Conservation (phyloP, 495 filamentous ascomycete species). For the Parachaetomium inaequale region DNA sequence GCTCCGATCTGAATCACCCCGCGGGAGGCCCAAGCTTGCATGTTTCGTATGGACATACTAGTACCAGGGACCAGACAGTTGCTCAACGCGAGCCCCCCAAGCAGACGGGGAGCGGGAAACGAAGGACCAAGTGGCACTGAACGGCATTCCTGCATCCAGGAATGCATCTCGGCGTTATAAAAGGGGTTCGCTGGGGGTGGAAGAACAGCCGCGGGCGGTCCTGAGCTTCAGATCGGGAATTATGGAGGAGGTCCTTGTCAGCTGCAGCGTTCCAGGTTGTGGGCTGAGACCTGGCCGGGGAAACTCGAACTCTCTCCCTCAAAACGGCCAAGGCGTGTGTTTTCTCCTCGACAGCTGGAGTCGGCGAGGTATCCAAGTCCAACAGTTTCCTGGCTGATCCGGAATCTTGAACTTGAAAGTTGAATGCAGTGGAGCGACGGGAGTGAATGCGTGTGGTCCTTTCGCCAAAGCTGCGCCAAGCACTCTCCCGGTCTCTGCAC, state of each 20-base stretch:
- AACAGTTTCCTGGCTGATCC: not conserved
- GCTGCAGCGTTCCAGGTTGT: not conserved
- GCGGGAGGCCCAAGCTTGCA: not conserved
- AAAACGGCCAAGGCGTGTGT: not conserved
- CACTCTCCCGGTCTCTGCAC: conserved; percentile 9
- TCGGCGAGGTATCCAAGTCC: not conserved
- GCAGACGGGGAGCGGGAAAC: not conserved
- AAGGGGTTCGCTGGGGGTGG: not conserved
- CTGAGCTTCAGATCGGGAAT: not conserved
- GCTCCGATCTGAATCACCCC: not conserved
- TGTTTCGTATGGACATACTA: not conserved
- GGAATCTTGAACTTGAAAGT: not conserved
- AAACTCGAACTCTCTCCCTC: not conserved
- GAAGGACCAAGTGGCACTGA: not conserved
- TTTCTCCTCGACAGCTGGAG: not conserved
- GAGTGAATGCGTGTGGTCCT: not conserved
- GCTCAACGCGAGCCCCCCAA: not conserved
- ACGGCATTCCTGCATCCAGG: not conserved
- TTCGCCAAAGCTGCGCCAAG: conserved; percentile 6
- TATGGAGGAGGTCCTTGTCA: not conserved
- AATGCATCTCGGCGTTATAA: not conserved
- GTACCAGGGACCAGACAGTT: not conserved
- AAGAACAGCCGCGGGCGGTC: not conserved
- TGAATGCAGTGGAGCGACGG: not conserved
- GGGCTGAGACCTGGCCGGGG: not conserved